Percentiles rank a stretch among this genome's conserved stretches.
Evolutionary conservation across 495 filamentous ascomycete species (phyloP).

Genomic region (Penicillium coprophilum): DNA sequence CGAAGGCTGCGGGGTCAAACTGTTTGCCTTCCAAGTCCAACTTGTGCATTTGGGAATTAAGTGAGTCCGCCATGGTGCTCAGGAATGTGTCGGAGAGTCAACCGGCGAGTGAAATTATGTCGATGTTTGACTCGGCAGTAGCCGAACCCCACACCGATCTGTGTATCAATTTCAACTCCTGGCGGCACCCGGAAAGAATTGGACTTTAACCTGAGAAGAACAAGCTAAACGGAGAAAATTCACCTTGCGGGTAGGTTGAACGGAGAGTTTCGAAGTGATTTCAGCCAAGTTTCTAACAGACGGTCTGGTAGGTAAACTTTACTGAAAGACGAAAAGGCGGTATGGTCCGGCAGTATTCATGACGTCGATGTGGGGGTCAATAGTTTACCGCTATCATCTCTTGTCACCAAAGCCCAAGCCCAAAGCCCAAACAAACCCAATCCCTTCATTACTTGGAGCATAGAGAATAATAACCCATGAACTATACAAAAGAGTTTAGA

Average conservation of each 20-base stretch:
- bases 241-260: not conserved
- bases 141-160: slow-evolving; percentile 7
- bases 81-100: not conserved
- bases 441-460: too few relatives aligned
- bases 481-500: too few relatives aligned
- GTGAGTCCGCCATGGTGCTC: slow-evolving; percentile 24
- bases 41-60: slow-evolving; percentile 33
- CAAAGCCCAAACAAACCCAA: too few relatives aligned
- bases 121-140: slow-evolving; percentile 10
- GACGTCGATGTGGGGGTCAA: slow-evolving; percentile 2
- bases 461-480: too few relatives aligned
- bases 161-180: not conserved
- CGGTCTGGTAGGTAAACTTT: not conserved
- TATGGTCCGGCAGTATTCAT: not conserved
- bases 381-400: too few relatives aligned
- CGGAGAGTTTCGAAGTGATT: not conserved
- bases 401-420: too few relatives aligned
- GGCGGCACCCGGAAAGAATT: not conserved
- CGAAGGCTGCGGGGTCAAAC: slow-evolving; percentile 29
- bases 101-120: not conserved
- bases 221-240: not conserved
- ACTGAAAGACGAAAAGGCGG: not conserved
- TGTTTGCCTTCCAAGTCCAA: slow-evolving; percentile 29
- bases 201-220: not conserved
- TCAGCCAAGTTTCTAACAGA: not conserved